Evolutionary conservation across 768 basidiomycete species (phyloP), one percentile per base, ranked within the genome.

Genomic region (Mycena sanguinolenta): DNA sequence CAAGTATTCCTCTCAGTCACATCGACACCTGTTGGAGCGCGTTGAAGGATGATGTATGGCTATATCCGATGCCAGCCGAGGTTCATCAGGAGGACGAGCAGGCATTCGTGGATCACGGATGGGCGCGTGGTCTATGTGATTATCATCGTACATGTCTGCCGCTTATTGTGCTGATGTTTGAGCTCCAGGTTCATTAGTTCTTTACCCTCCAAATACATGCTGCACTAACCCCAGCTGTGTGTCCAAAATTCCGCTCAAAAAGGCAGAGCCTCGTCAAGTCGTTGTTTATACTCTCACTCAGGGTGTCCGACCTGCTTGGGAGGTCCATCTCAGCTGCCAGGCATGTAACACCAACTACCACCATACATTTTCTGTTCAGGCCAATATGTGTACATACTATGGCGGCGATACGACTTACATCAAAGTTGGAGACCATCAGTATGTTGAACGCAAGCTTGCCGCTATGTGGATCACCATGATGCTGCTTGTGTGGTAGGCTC

Each of bases 381-480:
- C 59, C 4, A 64, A 71, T 23, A 36, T 61, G 25, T 58, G 74
- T 0, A 75, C 63, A 0, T 80, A 80, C 53, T 78, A 78, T 50
- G 42, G 32, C 1, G 71, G 65, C 2, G 70, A 69, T 2, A 75
- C 77, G 0, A 53, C 71, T 9, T 75, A 72, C n/a, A 58, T 80
- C 39, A 74, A 78, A 42, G 76, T 76, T 58, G 77, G 71, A 0
- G 77, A 79, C 23, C 77, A 79, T 50, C 77, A 77, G 21, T 80
- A 71, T 64, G 74, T 75, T 2, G 76, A 80, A 52, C 44, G 66
- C 12, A 65, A 57, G 28, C 63, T 78, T 12, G 58, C 72, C 0
- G 57, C 38, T 1, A 8, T 68, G 28, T 80, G 72, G 76, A 69
- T 65, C 25, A 70, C 32, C 32, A 21, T 68, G 34, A 75, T 76